These are phyloP conservation scores for Corrigiola litoralis DNA, from an alignment of 179 eudicot genomes.

Conservation along the genomic window DNA sequence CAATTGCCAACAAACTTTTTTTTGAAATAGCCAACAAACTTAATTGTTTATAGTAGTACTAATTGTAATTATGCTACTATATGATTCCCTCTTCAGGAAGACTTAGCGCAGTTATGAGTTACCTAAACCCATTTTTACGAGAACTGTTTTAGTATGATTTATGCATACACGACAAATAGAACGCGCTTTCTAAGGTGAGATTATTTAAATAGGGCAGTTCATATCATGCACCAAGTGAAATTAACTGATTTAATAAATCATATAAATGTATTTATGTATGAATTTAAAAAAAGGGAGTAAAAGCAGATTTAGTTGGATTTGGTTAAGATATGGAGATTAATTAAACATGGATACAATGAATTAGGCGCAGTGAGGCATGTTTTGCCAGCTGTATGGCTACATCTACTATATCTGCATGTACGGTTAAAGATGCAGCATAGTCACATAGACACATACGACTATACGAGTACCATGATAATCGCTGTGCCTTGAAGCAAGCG, in stretches of 20 bases:
- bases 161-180: neutral
- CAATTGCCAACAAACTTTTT: too few species aligned
- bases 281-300: too few species aligned
- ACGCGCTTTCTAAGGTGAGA: neutral
- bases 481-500: too few species aligned
- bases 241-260: too few species aligned
- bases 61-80: neutral
- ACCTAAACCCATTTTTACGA: neutral
- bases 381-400: constrained; percentile 1
- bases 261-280: too few species aligned
- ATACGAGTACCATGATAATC: too few species aligned
- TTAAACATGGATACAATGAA: constrained; percentile 2
- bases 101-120: neutral
- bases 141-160: too few species aligned
- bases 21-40: neutral
- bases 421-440: too few species aligned
- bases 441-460: too few species aligned
- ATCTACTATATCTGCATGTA: neutral
- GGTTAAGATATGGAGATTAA: neutral
- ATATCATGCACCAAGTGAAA: too few species aligned
- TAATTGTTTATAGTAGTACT: neutral
- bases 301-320: neutral
- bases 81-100: too few species aligned
- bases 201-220: too few species aligned
- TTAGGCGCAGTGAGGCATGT: neutral